Conservation (phyloP, 768 basidiomycete genomes). For the Porphyrellus cyaneotinctus region DNA sequence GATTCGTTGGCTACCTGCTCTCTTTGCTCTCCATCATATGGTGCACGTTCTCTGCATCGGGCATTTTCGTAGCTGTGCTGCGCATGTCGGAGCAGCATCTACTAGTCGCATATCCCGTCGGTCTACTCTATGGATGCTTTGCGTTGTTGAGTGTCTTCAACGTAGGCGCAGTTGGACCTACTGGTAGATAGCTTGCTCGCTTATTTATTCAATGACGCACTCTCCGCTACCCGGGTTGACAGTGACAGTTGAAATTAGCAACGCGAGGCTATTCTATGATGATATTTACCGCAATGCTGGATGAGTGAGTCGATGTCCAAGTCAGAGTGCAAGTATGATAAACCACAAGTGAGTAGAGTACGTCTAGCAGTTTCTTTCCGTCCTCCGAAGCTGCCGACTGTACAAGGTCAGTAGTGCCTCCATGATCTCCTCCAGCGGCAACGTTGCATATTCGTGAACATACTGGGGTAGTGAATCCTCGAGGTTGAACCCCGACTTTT, state of each 20-base stretch:
- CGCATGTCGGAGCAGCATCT: constrained; percentile 94
- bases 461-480: constrained; percentile 85
- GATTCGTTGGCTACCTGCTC: constrained; percentile 79
- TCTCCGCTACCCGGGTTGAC: not conserved
- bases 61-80: constrained; percentile 92
- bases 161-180: constrained; percentile 37
- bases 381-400: constrained; percentile 56
- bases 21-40: constrained; percentile 82
- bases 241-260: not conserved
- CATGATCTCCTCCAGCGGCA: constrained; percentile 81
- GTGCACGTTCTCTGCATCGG: constrained; percentile 96
- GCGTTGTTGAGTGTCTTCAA: constrained; percentile 91
- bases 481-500: constrained; percentile 77
- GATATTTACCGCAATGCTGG: not conserved
- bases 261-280: not conserved
- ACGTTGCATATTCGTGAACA: constrained; percentile 82
- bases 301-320: not conserved
- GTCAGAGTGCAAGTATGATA: not conserved
- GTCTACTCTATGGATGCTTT: constrained; percentile 90
- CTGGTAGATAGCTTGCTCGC: constrained; percentile 27
- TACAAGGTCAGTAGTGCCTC: constrained; percentile 73
- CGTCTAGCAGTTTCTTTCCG: constrained; percentile 13
- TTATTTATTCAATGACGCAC: constrained; percentile 9
- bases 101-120: constrained; percentile 95
- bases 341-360: not conserved